A percentile compares a stretch with the other conserved stretches of the same genome.
These are phyloP conservation scores for Arxiozyma bovina DNA, from an alignment of 1,139 yeast species.

Conservation along the genomic window DNA sequence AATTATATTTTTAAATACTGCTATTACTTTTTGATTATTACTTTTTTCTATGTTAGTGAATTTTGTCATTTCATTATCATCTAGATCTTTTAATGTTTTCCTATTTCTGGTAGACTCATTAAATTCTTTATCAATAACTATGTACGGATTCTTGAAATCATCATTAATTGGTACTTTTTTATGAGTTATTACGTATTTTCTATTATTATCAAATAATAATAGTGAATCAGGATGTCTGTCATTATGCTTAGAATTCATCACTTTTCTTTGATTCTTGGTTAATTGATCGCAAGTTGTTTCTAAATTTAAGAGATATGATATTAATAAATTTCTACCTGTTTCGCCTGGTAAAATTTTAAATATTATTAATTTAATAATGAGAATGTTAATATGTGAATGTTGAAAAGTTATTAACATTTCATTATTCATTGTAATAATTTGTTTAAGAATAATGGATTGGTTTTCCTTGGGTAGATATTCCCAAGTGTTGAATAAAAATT, in stretches of 20 bases:
- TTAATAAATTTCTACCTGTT: neutral
- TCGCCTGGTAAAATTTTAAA: neutral
- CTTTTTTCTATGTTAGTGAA: no score
- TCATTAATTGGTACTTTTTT: neutral
- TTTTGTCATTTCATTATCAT: neutral
- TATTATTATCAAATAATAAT: neutral
- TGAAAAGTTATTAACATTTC: neutral
- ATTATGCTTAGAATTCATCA: neutral
- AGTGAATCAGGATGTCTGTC: neutral
- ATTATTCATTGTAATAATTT: neutral
- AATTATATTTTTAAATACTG: neutral
- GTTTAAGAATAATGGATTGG: neutral
- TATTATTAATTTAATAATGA: neutral
- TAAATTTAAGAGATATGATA: neutral
- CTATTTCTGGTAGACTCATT: neutral
- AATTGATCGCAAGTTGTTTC: neutral
- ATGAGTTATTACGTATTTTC: constrained; percentile 1
- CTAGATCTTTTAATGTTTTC: neutral
- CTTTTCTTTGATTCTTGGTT: neutral
- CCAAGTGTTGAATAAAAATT: constrained; percentile 29
- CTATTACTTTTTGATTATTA: neutral
- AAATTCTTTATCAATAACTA: neutral
- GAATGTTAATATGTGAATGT: neutral
- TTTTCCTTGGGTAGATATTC: constrained; percentile 11
- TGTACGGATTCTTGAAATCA: neutral